Percentiles rank a stretch among this genome's conserved stretches.
These are phyloP conservation scores for Pholiota molesta DNA, from an alignment of 768 basidiomycete genomes.

Conservation along the genomic window DNA sequence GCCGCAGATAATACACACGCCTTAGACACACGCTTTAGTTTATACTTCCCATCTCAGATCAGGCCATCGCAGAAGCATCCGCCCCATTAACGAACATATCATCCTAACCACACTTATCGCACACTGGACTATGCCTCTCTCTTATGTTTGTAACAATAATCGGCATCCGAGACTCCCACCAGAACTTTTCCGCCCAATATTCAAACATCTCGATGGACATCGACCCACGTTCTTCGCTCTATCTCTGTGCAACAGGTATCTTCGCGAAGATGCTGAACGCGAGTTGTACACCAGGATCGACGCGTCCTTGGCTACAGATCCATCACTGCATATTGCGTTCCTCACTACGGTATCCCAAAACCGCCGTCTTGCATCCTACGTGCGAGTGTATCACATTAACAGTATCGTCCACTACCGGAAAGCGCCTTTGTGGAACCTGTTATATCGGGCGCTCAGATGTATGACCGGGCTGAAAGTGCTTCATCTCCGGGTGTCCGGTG, in stretches of 20 bases:
- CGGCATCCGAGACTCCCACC: constrained; percentile 8
- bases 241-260: background rate
- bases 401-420: constrained; percentile 13
- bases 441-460: background rate
- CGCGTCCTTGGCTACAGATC: background rate
- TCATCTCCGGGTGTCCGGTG: constrained; percentile 11
- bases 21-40: no score
- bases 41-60: no score
- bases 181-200: constrained; percentile 20
- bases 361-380: constrained; percentile 9
- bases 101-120: no score
- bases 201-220: constrained; percentile 6
- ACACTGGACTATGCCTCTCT: background rate
- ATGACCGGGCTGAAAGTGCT: constrained; percentile 14
- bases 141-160: background rate
- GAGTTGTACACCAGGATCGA: constrained; percentile 10
- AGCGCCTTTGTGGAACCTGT: constrained; percentile 12
- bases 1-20: no score
- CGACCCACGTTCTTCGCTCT: constrained; percentile 5
- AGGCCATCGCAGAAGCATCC: no score
- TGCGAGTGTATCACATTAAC: constrained; percentile 8
- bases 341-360: constrained; percentile 11
- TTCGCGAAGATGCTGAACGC: constrained; percentile 14
- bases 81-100: no score
- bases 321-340: constrained; percentile 14